phyloP scores from a whole-genome alignment of 257 asterid genomes.

The Solanum sejunctum region DNA sequence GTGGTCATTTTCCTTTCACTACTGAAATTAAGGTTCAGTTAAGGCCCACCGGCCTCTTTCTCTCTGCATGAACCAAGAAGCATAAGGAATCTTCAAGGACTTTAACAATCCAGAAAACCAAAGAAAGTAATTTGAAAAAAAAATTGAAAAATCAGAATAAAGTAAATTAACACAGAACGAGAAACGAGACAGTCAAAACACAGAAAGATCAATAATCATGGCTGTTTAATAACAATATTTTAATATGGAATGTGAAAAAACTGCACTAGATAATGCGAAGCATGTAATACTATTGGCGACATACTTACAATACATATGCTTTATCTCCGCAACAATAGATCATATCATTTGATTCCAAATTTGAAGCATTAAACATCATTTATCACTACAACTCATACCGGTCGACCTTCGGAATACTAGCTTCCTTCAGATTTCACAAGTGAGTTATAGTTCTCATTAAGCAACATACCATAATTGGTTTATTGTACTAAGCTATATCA shows the following conservation, averaged over 20 bases:
- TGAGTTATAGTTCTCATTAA: not conserved
- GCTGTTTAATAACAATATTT: not conserved
- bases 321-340: not conserved
- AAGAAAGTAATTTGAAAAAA: not conserved
- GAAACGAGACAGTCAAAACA: not conserved
- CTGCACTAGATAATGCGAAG: not conserved
- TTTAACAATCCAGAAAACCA: not conserved
- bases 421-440: not conserved
- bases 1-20: constrained; percentile 41
- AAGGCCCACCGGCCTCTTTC: constrained; percentile 22
- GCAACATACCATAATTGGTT: not conserved
- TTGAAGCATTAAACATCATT: not conserved
- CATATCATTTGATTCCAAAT: not conserved
- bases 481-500: not conserved
- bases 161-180: not conserved
- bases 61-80: constrained; percentile 24
- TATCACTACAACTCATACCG: not conserved
- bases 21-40: constrained; percentile 17
- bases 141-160: not conserved
- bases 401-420: not conserved
- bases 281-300: not conserved
- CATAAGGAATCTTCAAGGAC: not conserved
- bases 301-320: not conserved
- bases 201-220: not conserved
- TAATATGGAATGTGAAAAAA: not conserved